Evolutionary conservation across 2,329 filamentous ascomycete species (phyloP), one percentile per base, ranked within the genome.

Genomic region (Aspergillus awamori): DNA sequence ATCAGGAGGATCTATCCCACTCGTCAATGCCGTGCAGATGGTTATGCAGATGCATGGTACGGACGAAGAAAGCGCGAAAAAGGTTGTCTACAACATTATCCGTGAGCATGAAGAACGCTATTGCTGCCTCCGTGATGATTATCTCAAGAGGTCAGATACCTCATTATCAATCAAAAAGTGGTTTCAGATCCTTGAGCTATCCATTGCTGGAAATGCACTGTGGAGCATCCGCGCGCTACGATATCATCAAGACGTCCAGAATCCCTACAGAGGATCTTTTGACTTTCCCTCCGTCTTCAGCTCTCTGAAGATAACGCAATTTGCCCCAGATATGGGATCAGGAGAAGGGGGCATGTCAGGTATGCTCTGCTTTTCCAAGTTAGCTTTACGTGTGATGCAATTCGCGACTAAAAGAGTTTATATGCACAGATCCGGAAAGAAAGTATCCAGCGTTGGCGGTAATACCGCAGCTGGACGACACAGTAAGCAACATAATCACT

Each of bases 161-260:
- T 43, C 52, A 3, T 6, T 22, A 7, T 3, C 30, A 7, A 36
- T 54, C 7, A 54, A 41, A 22, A 54, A 41, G 30, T 43, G 52
- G 52, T 54, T 54, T 36, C 52, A 26, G n/a, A 26, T 54, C 0
- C 10, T 54, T 15, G 52, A 54, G 8, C 39, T 54, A 11, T 54
- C 52, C 20, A 54, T 54, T 20, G 52, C 52, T n/a, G 52, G 52
- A n/a, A 54, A 54, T 24, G 52, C 52, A 13, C 20, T 54, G 30
- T 54, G 52, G 52, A 54, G 52, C 33, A 26, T 54, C 15, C 30
- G 39, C 39, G 30, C 36, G 4, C 2, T n/a, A 8, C 52, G 52
- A 41, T 54, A 54, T n/a, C 52, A 54, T 39, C 52, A 7, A 13
- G n/a, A 43, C 17, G 52, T 41, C 1, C 28, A n/a, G 24, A 41